Evolutionary conservation across 345 rosid genomes (phyloP), one percentile per base, ranked within the genome.

Genomic region (Raphanus raphanistrum): DNA sequence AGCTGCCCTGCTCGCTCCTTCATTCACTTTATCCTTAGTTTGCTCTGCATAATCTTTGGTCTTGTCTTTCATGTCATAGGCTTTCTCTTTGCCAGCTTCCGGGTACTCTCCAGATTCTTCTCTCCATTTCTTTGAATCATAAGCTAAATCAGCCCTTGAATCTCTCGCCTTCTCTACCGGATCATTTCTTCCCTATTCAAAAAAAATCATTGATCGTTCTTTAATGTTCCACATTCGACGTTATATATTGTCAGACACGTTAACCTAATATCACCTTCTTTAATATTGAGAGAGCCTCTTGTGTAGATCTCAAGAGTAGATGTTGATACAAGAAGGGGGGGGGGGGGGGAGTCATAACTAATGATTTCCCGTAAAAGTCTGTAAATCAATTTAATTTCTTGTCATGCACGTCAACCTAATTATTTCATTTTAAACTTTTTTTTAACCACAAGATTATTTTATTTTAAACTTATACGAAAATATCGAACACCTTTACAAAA

Each of bases 101-200:
- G 72, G 11, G 10, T 76, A 75, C 5, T 79, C 75, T 12, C 80
- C 79, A 0, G 83, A 75, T 13, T 75, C 74, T 66, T 80, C 80
- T 59, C 76, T 71, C 80, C 83, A 80, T 66, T 70, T 80, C 77
- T 80, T 80, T 2, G 79, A 74, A 5, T 80, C 82, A 63, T 80
- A 80, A 10, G 79, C 82, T 50, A 70, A 74, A 26, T 80, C 82
- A 0, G 82, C 82, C 17, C 82, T 74, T 1, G 82, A 80, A 59
- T 80, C 82, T 74, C 82, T 70, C 0, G 82, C 45, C 12, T 57
- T 74, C 72, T 80, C 82, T 12, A 80, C 75, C 1, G 79, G 63
- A 57, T 80, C 82, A 61, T 79, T 27, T 70, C 28, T 80, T 8
- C 79, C 82, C 82, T 80, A 57, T 0, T 43, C 32, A 33, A 6